phyloP scores from a whole-genome alignment of 768 basidiomycete genomes.

The Crassisporium funariophilum region DNA sequence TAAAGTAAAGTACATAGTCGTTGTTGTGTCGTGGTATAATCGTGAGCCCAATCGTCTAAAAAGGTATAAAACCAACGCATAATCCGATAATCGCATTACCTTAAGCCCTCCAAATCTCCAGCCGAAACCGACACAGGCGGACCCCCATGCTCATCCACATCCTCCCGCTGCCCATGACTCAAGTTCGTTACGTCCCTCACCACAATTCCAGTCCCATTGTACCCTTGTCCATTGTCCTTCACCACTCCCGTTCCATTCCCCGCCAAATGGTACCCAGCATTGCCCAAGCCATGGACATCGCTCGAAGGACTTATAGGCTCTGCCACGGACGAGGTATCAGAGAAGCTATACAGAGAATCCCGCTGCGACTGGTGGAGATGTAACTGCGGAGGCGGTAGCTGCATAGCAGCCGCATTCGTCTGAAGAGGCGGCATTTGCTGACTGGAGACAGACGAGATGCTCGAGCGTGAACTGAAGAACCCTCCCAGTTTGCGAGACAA shows the following conservation, averaged over 20 bases:
- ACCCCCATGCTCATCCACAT: too few relatives aligned
- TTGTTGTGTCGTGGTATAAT: too few relatives aligned
- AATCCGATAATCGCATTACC: constrained; percentile 1
- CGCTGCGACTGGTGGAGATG: constrained; percentile 25
- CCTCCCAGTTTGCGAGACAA: constrained; percentile 70
- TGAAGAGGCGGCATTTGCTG: constrained; percentile 31
- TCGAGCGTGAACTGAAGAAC: constrained; percentile 64
- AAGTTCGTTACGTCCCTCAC: constrained; percentile 33
- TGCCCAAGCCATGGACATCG: constrained; percentile 34
- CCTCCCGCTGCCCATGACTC: constrained; percentile 21
- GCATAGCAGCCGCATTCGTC: constrained; percentile 29
- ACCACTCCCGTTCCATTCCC: background rate
- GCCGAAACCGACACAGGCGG: constrained; percentile 20
- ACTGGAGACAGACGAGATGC: constrained; percentile 46
- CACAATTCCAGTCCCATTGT: constrained; percentile 17
- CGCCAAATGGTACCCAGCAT: constrained; percentile 14
- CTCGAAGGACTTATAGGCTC: constrained; percentile 61
- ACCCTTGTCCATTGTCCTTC: too few relatives aligned
- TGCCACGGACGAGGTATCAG: constrained; percentile 58
- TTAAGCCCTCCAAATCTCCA: constrained; percentile 17
- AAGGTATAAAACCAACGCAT: constrained; percentile 1
- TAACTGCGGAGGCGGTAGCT: too few relatives aligned
- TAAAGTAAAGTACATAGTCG: too few relatives aligned
- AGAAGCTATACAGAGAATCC: constrained; percentile 51
- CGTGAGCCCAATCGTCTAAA: too few relatives aligned